These are phyloP conservation scores for Zygosaccharomyces lentus DNA, from an alignment of 805 yeast genomes.

Conservation along the genomic window DNA sequence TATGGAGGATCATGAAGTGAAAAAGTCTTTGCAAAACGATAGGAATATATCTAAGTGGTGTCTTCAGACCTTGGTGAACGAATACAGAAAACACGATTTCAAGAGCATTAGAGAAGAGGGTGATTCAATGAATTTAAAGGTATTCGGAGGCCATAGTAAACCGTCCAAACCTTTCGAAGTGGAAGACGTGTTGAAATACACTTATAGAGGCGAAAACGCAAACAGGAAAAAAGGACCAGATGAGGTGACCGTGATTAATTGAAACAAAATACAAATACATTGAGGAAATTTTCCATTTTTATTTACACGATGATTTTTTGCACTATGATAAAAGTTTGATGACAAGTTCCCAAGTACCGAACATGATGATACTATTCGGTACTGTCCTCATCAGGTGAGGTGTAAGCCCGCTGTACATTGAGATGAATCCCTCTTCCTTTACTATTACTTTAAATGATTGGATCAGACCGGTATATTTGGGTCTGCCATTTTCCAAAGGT, in stretches of 20 bases:
- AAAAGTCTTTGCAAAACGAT: slow-evolving; percentile 37
- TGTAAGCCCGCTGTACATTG: slow-evolving; percentile 96
- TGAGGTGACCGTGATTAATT: slow-evolving; percentile 8
- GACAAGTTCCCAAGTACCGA: slow-evolving; percentile 96
- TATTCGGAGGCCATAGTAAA: slow-evolving; percentile 14
- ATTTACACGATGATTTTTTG: slow-evolving; percentile 7
- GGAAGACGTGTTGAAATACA: slow-evolving; percentile 41
- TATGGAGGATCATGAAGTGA: slow-evolving; percentile 25
- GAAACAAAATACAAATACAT: background rate
- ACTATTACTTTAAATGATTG: slow-evolving; percentile 84
- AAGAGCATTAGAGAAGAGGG: slow-evolving; percentile 53
- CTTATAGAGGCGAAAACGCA: slow-evolving; percentile 41
- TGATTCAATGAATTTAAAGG: slow-evolving; percentile 16
- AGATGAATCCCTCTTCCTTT: slow-evolving; percentile 85
- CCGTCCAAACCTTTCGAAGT: slow-evolving; percentile 33
- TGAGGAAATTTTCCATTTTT: background rate
- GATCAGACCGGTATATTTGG: slow-evolving; percentile 83
- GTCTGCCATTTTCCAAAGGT: slow-evolving; percentile 72
- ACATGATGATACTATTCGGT: slow-evolving; percentile 97
- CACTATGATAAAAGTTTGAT: slow-evolving; percentile 49
- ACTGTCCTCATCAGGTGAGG: slow-evolving; percentile 96
- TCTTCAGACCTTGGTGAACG: slow-evolving; percentile 46
- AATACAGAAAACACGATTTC: slow-evolving; percentile 54
- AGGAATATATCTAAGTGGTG: slow-evolving; percentile 75
- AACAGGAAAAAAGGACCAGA: background rate